These are phyloP conservation scores for Kandelia obovata DNA, from an alignment of 345 rosid genomes.

Conservation along the genomic window DNA sequence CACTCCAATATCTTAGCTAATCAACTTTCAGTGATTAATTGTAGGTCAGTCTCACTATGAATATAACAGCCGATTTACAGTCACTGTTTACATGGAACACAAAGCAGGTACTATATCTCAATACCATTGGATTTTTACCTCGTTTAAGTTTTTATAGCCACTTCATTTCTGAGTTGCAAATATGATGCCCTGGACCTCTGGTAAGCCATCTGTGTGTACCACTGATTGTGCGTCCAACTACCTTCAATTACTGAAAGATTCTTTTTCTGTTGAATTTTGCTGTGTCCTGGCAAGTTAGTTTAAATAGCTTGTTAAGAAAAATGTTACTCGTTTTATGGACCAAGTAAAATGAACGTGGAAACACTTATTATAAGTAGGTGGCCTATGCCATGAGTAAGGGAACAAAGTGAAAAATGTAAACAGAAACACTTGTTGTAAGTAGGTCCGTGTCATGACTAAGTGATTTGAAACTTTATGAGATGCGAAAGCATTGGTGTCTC, in stretches of 20 bases:
- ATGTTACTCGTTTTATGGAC: too few species aligned
- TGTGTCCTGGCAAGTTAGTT: background rate
- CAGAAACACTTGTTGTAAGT: too few species aligned
- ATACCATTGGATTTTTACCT: background rate
- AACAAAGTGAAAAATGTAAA: too few species aligned
- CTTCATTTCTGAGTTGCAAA: background rate
- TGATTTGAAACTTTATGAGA: too few species aligned
- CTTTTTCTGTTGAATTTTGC: background rate
- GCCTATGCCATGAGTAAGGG: too few species aligned
- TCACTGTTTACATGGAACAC: conserved; percentile 97
- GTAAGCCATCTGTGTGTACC: background rate
- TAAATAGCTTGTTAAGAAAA: too few species aligned
- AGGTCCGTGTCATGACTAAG: too few species aligned
- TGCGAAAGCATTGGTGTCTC: background rate
- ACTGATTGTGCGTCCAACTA: background rate
- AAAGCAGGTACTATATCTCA: conserved; percentile 59
- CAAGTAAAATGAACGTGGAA: too few species aligned
- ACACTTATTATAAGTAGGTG: too few species aligned
- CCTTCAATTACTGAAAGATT: background rate
- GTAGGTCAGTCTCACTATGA: conserved; percentile 86
- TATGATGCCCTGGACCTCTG: background rate
- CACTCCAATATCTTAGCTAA: background rate
- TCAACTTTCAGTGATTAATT: conserved; percentile 11
- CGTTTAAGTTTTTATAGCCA: background rate
- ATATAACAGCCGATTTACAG: conserved; percentile 78